Evolutionary conservation across 495 filamentous ascomycete species (phyloP).

Genomic region (Aspergillus bertholletiae): DNA sequence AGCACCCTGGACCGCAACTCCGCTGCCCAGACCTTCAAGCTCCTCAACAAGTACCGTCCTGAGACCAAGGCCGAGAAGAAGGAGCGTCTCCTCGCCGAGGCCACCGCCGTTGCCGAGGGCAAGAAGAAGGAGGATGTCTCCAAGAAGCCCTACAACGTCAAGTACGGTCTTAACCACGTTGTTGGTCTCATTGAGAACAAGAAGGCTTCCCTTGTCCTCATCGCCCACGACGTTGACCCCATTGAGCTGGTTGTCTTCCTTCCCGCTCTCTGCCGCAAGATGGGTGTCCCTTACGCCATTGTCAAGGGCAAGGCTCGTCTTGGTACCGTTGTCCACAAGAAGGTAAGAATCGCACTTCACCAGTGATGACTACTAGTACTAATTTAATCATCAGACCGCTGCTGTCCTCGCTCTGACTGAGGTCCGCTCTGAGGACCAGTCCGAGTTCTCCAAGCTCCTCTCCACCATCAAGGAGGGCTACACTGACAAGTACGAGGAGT

Average conservation of each 20-base stretch:
- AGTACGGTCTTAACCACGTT: constrained; percentile 99
- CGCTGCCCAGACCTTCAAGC: constrained; percentile 93
- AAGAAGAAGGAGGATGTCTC: constrained; percentile 99
- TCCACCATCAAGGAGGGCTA: constrained; percentile 98
- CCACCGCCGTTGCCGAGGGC: constrained; percentile 91
- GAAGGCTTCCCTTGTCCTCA: constrained; percentile 96
- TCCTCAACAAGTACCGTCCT: constrained; percentile 99
- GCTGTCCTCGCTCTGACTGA: constrained; percentile 95
- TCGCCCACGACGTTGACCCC: constrained; percentile 99
- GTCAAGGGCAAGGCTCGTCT: constrained; percentile 99
- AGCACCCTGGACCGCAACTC: constrained; percentile 97
- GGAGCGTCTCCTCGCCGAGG: constrained; percentile 97
- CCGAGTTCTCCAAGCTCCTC: constrained; percentile 93
- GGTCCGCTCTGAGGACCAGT: constrained; percentile 95
- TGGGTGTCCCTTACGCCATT: constrained; percentile 98
- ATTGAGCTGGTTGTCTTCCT: constrained; percentile 99
- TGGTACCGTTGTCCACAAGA: constrained; percentile 99
- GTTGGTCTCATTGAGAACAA: constrained; percentile 99
- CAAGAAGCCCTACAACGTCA: constrained; percentile 99
- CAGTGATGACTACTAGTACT: neutral
- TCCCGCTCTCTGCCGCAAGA: constrained; percentile 98
- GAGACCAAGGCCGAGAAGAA: constrained; percentile 99
- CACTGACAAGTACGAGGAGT: constrained; percentile 90
- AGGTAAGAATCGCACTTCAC: constrained; percentile 51
- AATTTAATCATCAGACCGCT: constrained; percentile 62